Conservation (phyloP, 2,329 filamentous ascomycete species). For the Aspergillus sp. region DNA sequence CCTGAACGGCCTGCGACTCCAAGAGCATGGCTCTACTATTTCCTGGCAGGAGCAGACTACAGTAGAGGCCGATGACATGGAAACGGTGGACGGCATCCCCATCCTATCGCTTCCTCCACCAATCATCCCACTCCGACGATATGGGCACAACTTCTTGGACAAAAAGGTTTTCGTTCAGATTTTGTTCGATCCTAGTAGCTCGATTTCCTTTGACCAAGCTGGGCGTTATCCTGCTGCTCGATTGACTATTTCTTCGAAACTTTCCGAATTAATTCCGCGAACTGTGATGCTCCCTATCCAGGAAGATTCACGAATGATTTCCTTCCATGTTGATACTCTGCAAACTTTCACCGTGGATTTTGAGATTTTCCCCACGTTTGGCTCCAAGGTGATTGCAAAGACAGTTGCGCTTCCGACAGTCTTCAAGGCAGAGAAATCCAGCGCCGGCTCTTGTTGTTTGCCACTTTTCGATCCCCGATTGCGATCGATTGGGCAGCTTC, state of each 20-base stretch:
- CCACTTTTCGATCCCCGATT: constrained; percentile 91
- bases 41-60: constrained; percentile 30
- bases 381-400: constrained; percentile 95
- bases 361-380: constrained; percentile 95
- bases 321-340: constrained; percentile 92
- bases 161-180: constrained; percentile 96
- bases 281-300: constrained; percentile 95
- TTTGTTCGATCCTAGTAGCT: constrained; percentile 76
- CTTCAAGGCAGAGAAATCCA: constrained; percentile 74
- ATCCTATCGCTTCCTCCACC: constrained; percentile 89
- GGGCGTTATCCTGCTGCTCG: constrained; percentile 94
- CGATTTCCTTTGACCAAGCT: constrained; percentile 94
- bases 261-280: constrained; percentile 92
- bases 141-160: constrained; percentile 97
- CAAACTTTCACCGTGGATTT: constrained; percentile 94
- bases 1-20: constrained; percentile 34
- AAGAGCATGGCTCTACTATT: constrained; percentile 24
- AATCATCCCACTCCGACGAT: constrained; percentile 90
- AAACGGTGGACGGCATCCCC: constrained; percentile 80
- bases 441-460: constrained; percentile 76
- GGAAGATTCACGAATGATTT: constrained; percentile 89
- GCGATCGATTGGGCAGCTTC: constrained; percentile 88
- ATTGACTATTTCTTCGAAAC: constrained; percentile 93
- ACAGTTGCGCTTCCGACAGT: constrained; percentile 86
- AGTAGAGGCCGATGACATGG: constrained; percentile 62